phyloP scores from a whole-genome alignment of 2,329 filamentous ascomycete species.

The Apiospora phragmitis region DNA sequence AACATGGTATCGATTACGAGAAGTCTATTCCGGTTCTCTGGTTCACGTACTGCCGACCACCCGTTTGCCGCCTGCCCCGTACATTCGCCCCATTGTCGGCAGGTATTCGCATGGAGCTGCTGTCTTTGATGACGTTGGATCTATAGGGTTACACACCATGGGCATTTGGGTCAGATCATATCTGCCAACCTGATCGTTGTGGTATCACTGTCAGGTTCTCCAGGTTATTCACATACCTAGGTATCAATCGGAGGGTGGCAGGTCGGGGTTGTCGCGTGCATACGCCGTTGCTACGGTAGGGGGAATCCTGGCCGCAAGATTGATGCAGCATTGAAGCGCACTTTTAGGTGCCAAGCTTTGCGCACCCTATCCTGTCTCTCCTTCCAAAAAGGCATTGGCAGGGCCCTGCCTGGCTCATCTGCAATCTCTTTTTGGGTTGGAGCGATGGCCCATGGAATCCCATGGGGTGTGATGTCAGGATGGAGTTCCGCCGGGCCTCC shows the following conservation, averaged over 20 bases:
- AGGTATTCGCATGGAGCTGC: neutral
- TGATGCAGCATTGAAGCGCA: neutral
- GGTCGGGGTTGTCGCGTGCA: neutral
- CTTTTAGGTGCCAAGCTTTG: neutral
- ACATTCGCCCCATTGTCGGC: neutral
- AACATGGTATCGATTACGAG: neutral
- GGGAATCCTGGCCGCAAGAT: neutral
- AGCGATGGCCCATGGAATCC: neutral
- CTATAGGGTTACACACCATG: neutral
- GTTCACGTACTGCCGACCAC: neutral
- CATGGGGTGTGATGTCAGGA: constrained; percentile 9
- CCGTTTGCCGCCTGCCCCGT: neutral
- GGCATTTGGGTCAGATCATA: neutral
- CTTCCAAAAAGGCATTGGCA: constrained; percentile 3
- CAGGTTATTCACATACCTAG: no score
- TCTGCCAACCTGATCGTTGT: neutral
- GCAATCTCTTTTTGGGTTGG: constrained; percentile 5
- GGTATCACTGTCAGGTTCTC: neutral
- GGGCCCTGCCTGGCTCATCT: neutral
- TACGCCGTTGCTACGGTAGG: neutral
- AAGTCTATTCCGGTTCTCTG: neutral
- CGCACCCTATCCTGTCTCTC: neutral
- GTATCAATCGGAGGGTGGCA: neutral
- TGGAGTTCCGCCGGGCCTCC: constrained; percentile 4
- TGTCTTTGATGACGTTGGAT: neutral